Conservation (phyloP, 2,329 filamentous ascomycete species). For the Ilyonectria destructans region DNA sequence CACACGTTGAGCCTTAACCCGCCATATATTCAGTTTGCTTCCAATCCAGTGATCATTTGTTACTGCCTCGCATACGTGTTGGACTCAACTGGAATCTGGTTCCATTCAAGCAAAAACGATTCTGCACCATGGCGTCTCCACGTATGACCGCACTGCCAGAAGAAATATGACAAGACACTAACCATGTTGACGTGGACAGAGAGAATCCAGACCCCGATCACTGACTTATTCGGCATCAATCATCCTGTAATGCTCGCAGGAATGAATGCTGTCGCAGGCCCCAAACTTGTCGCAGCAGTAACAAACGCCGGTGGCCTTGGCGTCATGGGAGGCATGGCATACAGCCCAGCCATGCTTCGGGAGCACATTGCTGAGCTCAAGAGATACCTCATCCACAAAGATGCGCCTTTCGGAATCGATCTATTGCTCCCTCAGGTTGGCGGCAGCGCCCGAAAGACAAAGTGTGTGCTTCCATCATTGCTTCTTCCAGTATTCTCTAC, state of each 20-base stretch:
- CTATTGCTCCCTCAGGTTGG: constrained; percentile 95
- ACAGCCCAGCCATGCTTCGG: constrained; percentile 96
- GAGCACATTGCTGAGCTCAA: constrained; percentile 98
- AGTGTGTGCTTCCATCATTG: constrained; percentile 63
- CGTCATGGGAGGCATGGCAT: constrained; percentile 95
- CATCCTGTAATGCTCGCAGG: constrained; percentile 96
- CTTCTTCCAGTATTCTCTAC: too few relatives aligned
- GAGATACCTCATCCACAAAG: constrained; percentile 89
- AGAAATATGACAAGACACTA: constrained; percentile 18
- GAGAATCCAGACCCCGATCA: constrained; percentile 87
- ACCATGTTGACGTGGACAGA: constrained; percentile 47
- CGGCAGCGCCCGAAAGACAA: constrained; percentile 94
- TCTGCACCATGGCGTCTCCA: constrained; percentile 79
- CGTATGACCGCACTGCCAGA: constrained; percentile 65
- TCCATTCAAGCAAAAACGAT: background rate
- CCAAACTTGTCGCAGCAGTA: constrained; percentile 95
- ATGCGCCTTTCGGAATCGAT: constrained; percentile 95
- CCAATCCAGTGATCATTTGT: background rate
- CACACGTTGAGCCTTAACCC: background rate
- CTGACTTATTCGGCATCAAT: constrained; percentile 97
- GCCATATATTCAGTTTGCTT: background rate
- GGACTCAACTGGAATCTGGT: background rate
- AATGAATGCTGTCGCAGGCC: constrained; percentile 99
- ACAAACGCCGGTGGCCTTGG: constrained; percentile 97
- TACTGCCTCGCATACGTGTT: background rate